Conservation (phyloP, 352 stramenopile genomes). For the Phytophthora macrochlamydospora region DNA sequence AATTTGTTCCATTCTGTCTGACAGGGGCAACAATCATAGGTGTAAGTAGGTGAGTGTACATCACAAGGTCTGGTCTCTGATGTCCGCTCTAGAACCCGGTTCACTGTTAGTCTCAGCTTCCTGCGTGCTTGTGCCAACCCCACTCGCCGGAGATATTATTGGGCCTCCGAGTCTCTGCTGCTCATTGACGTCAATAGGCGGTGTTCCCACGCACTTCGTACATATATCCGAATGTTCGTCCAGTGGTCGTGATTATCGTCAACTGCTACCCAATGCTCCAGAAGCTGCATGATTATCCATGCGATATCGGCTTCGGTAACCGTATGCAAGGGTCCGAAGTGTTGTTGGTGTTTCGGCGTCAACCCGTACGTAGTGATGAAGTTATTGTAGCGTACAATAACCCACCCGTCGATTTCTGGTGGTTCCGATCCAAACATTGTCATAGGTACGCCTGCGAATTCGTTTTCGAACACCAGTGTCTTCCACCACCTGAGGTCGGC, state of each 20-base stretch:
- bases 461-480: conserved; percentile 4
- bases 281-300: neutral
- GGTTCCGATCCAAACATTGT: conserved; percentile 2
- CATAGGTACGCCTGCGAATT: conserved; percentile 10
- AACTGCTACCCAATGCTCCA: neutral
- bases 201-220: neutral
- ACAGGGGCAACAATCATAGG: neutral
- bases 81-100: conserved; percentile 2
- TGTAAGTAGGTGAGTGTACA: conserved; percentile 3
- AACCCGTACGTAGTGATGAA: neutral
- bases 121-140: conserved; percentile 13
- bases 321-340: neutral
- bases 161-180: neutral
- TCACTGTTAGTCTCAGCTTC: conserved; percentile 3
- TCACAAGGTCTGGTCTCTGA: conserved; percentile 5
- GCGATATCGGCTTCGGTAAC: neutral
- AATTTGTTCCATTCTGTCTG: neutral
- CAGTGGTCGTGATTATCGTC: neutral
- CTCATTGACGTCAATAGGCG: neutral
- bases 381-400: neutral
- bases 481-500: conserved; percentile 4
- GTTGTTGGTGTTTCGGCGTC: neutral
- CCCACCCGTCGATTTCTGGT: neutral
- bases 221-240: neutral
- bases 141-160: neutral